phyloP scores from a whole-genome alignment of 176 grass and related monocot genomes.

The Chloris gayana region DNA sequence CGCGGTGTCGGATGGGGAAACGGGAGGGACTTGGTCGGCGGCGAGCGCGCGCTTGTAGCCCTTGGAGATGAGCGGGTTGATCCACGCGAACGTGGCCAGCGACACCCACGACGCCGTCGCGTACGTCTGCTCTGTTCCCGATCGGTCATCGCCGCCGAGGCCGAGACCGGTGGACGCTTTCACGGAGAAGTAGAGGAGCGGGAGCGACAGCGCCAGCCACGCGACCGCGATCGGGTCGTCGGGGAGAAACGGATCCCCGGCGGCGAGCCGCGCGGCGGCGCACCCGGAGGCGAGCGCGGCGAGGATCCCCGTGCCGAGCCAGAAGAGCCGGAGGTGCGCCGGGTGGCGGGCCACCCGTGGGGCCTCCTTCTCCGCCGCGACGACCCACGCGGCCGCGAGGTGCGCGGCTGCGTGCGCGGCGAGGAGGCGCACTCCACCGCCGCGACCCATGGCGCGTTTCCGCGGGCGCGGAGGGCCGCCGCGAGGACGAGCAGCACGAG shows the following conservation, averaged over 20 bases:
- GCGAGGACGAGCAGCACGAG: conserved; percentile 46
- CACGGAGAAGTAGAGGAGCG: conserved; percentile 37
- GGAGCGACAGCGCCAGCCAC: conserved; percentile 42
- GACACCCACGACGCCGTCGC: conserved; percentile 59
- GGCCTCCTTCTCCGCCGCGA: conserved; percentile 41
- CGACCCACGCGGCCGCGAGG: conserved; percentile 29
- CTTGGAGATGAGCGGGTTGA: conserved; percentile 61
- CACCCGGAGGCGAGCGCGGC: conserved; percentile 24
- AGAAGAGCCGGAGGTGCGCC: conserved; percentile 52
- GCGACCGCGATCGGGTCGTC: conserved; percentile 50
- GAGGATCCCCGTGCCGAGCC: conserved; percentile 33
- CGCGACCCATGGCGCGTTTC: background rate
- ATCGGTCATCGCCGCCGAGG: background rate
- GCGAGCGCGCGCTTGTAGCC: conserved; percentile 39
- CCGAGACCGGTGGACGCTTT: conserved; percentile 21
- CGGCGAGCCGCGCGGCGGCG: conserved; percentile 32
- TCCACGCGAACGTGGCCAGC: conserved; percentile 54
- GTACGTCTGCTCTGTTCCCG: conserved; percentile 28
- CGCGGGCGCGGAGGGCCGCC: background rate
- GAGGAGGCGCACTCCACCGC: conserved; percentile 44
- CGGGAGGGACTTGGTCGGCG: conserved; percentile 42
- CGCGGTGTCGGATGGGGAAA: conserved; percentile 46
- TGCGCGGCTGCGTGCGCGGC: conserved; percentile 47
- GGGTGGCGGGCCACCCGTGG: conserved; percentile 25
- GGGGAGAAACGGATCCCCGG: conserved; percentile 23